Percentiles rank a stretch among this genome's conserved stretches.
Conservation (phyloP, 805 yeast genomes). For the Tanozyma kutaoensis region DNA sequence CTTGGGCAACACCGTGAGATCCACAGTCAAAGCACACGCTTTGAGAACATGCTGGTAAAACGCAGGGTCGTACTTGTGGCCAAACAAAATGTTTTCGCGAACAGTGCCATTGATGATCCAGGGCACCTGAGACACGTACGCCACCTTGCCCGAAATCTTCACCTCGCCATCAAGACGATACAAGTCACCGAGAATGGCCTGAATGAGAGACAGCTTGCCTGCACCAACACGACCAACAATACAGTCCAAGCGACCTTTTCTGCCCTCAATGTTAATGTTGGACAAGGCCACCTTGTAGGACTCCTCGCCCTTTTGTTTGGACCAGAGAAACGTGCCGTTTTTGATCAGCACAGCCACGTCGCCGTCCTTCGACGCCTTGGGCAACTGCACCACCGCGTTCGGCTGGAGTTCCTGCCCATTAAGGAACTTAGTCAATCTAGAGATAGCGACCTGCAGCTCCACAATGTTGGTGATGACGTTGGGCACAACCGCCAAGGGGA, state of each 20-base stretch:
- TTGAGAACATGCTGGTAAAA: slow-evolving; percentile 71
- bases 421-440: slow-evolving; percentile 64
- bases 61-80: slow-evolving; percentile 67
- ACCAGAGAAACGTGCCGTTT: slow-evolving; percentile 68
- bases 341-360: slow-evolving; percentile 53
- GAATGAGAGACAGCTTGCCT: slow-evolving; percentile 77
- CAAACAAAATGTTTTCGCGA: slow-evolving; percentile 82
- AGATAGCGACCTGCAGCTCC: slow-evolving; percentile 77
- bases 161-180: slow-evolving; percentile 66
- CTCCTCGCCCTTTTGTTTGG: slow-evolving; percentile 45
- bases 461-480: slow-evolving; percentile 75
- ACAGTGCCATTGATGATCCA: slow-evolving; percentile 97
- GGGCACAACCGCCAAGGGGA: slow-evolving; percentile 90
- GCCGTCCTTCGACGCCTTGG: slow-evolving; percentile 39
- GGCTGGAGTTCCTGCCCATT: slow-evolving; percentile 67
- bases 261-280: slow-evolving; percentile 47
- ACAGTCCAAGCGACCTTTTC: slow-evolving; percentile 71
- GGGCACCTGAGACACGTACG: slow-evolving; percentile 87
- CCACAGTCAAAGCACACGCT: slow-evolving; percentile 80
- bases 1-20: slow-evolving; percentile 67
- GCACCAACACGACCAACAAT: slow-evolving; percentile 84
- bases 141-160: slow-evolving; percentile 60
- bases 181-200: slow-evolving; percentile 72
- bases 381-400: slow-evolving; percentile 52
- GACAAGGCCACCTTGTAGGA: slow-evolving; percentile 52